Base-by-base conservation (phyloP, 495 filamentous ascomycete species). In the Penicillium roqueforti region DNA sequence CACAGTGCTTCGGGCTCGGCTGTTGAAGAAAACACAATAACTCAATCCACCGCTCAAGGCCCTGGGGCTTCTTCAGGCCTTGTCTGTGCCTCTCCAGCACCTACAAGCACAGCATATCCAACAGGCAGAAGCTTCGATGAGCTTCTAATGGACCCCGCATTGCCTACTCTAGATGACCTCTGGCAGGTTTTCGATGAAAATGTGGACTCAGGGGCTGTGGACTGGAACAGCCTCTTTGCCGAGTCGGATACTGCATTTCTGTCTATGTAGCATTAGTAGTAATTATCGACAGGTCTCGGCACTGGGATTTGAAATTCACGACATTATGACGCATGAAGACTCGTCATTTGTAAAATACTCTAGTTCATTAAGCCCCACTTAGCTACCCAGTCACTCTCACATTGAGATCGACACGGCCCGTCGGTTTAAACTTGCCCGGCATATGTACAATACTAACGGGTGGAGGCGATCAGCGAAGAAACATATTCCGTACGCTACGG, bases 221-320 rank as follows among this genome's bases (percentile, higher is more conserved):
- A 67, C 37, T 69, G 66, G 66, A 59, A 56, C 26, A 34, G 53
- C 10, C 40, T 67, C 16, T 57, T 67, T 25, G 34, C 41, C 4
- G 64, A 63, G 9, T 43, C 63, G n/a, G 66, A 69, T 10, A 45
- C 53, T 2, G 46, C 62, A 3, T 63, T 63, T 13, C 6, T 56
- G 31, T 56, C 55, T 19, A 36, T 46, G 20, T 58, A 26, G 40
- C 29, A 7, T 31, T 6, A 32, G 7, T n/a, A 26, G 3, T 48
- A 11, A 18, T 20, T 10, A 0, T n/a, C 18, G 1, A 40, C 29
- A 9, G 14, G 9, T 20, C 16, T 39, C 37, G 9, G 18, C 18
- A 22, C 4, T 22, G 19, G 38, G 19, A 46, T 13, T 46, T 31
- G 28, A 18, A 39, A 29, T 14, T n/a, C n/a, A 6, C 9, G 9